Conservation (phyloP, 306 rosid genomes). For the Leucaena leucocephala region DNA sequence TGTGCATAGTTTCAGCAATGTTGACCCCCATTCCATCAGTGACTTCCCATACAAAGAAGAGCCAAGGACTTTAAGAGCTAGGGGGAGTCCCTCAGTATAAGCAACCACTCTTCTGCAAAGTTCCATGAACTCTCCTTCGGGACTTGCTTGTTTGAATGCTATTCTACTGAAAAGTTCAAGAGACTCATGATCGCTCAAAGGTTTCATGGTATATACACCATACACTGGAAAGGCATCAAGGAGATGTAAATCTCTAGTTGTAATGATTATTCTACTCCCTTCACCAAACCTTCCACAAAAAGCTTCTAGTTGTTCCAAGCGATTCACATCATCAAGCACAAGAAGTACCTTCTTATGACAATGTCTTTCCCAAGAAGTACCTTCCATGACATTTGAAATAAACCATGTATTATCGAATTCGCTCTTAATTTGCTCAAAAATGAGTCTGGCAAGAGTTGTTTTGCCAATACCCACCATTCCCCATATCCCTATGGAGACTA, state of each 20-base stretch:
- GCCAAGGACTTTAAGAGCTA: too few relatives aligned
- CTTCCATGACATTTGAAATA: neutral
- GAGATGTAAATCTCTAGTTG: neutral
- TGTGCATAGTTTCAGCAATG: too few relatives aligned
- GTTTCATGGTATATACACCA: too few relatives aligned
- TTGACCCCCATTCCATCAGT: too few relatives aligned
- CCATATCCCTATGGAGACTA: neutral
- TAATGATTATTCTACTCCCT: neutral
- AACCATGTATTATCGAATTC: neutral
- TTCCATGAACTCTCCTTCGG: too few relatives aligned
- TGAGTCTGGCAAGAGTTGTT: neutral
- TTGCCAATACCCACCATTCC: neutral
- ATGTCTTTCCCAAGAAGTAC: too few relatives aligned
- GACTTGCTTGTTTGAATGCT: too few relatives aligned
- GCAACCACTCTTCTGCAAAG: too few relatives aligned
- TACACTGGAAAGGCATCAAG: neutral
- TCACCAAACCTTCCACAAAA: neutral
- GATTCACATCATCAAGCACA: neutral
- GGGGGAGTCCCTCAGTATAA: too few relatives aligned
- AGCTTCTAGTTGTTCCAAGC: neutral
- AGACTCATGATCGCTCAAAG: neutral
- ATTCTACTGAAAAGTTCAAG: neutral
- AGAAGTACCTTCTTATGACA: neutral
- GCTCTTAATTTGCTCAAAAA: neutral
- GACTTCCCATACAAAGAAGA: too few relatives aligned